Base-by-base conservation (phyloP, 2,329 filamentous ascomycete genomes). In the Microcyclospora tardicrescens region DNA sequence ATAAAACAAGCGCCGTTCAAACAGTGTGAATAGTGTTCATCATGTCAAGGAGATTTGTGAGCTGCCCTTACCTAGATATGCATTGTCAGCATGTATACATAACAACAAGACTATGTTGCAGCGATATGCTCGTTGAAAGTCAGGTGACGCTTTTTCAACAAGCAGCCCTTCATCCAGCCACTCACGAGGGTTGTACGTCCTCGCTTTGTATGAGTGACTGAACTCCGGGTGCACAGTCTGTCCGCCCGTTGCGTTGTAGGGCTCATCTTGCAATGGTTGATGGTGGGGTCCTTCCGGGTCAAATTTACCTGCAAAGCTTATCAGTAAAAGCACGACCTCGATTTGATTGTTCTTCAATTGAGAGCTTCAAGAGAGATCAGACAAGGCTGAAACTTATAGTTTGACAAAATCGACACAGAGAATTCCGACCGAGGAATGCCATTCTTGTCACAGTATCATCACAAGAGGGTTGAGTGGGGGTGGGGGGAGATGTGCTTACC, bases 21-120 rank as follows among this genome's bases (percentile, higher is more conserved):
- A 77, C 73, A 78, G 74, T 77, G 74, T 78, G 74, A 78, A 78
- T 78, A 77, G 66, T 67, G 64, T 70, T 77, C 73, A 78, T 78
- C 74, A 77, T 76, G 52, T 58, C 61, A 65, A 49, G 45, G 58
- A 24, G 39, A 24, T 24, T 24, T 24, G 19, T 24, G 19, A 24
- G 19, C 19, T 24, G 19, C 8, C 8, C 19, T 24, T 24, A 24
- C 19, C 19, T 24, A 24, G 19, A 24, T 24, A 24, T 24, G 31
- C 24, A 34, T 33, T 35, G 45, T 47, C 44, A 49, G 42, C 40
- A 34, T 40, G 33, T 34, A 31, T 40, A 24, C 19, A 8, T 24
- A 4, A 24, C 4, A 8, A 24, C 19, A 24, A 24, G 19, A 24
- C 12, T 32, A 15, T 5, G 12, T 32, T 32, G 30, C 12, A n/a